Evolutionary conservation across 2,329 filamentous ascomycete genomes (phyloP), one percentile per base, ranked within the genome.

Genomic region (Fusarium sarcochroum): DNA sequence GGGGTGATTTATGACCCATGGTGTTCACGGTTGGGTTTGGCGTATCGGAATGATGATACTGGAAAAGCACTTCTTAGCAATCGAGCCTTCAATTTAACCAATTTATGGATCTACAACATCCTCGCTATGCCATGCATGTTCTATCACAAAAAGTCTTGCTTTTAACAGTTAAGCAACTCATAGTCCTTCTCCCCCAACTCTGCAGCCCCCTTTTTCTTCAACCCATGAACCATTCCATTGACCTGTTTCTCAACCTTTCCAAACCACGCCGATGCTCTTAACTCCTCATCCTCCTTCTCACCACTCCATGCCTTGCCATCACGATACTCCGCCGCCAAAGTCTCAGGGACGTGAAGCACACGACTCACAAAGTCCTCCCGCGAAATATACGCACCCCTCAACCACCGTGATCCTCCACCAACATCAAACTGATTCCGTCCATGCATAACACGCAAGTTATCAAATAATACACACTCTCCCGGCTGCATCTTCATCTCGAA

Each of bases 391-490:
- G 93, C 87, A 6, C 96, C 96, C 71, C 93, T 92, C 55, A 98
- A 80, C 92, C 93, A 97, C 52, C 95, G 85, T 64, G 89, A 86
- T 1, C 92, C 92, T 8, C 85, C 84, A 0, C 80, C 80, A 0
- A 75, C 67, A 76, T 95, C 89, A 78, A 98, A 98, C 30, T 89
- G 87, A 17, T 84, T 86, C 6, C 96, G 85, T 1, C 94, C 95
- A 81, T 98, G 96, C 75, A 97, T 79, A n/a, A 97, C 85, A 18
- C 95, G 86, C 61, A 89, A 81, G 76, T 98, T 98, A 77, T 97
- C 91, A 76, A 99, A 98, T n/a, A 99, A 85, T 14, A 94, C 94
- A 76, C 93, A 97, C 75, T 97, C 92, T 5, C 95, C 96, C 6
- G 92, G 89, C 54, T 89, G 82, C 78, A 98, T 83, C 78, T 91